Conservation (phyloP, 2,329 filamentous ascomycete species). For the Phaeomoniella chlamydospora region DNA sequence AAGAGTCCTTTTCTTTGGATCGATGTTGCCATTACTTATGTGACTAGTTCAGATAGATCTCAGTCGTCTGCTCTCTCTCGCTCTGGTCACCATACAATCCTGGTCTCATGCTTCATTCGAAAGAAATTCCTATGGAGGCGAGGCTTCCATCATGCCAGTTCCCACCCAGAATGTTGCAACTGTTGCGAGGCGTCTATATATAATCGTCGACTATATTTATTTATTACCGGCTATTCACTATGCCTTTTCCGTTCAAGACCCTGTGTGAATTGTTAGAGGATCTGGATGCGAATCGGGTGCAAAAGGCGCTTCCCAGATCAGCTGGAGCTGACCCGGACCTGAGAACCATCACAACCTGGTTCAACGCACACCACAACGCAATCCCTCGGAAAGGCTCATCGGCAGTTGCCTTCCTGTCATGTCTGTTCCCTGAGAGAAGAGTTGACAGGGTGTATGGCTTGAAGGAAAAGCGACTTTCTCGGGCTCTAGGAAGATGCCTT, state of each 20-base stretch:
- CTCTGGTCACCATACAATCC: too few species aligned
- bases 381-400: constrained; percentile 45
- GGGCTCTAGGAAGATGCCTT: constrained; percentile 54
- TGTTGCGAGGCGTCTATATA: too few species aligned
- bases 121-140: too few species aligned
- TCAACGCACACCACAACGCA: constrained; percentile 42
- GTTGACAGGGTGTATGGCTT: constrained; percentile 67
- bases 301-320: constrained; percentile 17
- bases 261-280: constrained; percentile 62
- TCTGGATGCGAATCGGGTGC: constrained; percentile 37
- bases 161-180: too few species aligned
- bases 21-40: too few species aligned
- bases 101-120: too few species aligned
- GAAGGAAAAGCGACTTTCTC: constrained; percentile 45
- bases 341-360: constrained; percentile 52
- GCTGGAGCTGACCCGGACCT: constrained; percentile 18
- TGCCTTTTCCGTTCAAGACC: constrained; percentile 44
- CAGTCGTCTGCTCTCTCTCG: too few species aligned
- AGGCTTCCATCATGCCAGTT: too few species aligned
- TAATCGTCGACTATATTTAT: too few species aligned
- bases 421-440: constrained; percentile 60
- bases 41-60: too few species aligned
- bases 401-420: constrained; percentile 54
- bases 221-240: too few species aligned
- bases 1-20: too few species aligned